Conservation (phyloP, 495 filamentous ascomycete species). For the Aspergillus ostianus region DNA sequence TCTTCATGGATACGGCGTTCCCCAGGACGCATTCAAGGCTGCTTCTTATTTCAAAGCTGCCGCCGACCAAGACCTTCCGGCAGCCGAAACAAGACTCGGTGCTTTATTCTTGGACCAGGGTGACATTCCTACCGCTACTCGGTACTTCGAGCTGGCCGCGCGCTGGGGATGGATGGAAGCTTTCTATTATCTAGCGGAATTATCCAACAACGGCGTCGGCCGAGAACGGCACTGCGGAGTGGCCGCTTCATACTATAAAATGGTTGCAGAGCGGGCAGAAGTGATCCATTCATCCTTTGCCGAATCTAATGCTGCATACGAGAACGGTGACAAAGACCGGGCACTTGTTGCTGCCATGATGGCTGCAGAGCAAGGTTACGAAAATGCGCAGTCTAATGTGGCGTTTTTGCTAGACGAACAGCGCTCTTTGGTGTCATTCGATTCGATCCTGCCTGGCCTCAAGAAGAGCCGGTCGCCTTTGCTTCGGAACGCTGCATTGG, state of each 20-base stretch:
- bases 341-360: constrained; percentile 84
- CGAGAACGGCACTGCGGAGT: constrained; percentile 76
- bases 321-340: constrained; percentile 78
- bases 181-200: constrained; percentile 92
- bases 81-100: constrained; percentile 81
- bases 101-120: constrained; percentile 89
- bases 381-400: constrained; percentile 89
- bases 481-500: constrained; percentile 70
- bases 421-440: constrained; percentile 59
- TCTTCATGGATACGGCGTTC: constrained; percentile 78
- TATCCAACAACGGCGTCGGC: constrained; percentile 77
- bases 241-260: constrained; percentile 90
- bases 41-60: constrained; percentile 79
- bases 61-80: constrained; percentile 78
- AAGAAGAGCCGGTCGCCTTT: constrained; percentile 44
- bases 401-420: constrained; percentile 86
- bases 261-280: constrained; percentile 87
- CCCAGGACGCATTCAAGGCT: constrained; percentile 69
- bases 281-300: constrained; percentile 76
- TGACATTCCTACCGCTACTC: constrained; percentile 67
- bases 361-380: constrained; percentile 95
- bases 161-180: constrained; percentile 88
- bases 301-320: constrained; percentile 83
- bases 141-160: constrained; percentile 91
- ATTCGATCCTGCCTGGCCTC: constrained; percentile 41